Conservation (phyloP, 1,284 basidiomycete species). For the Boletellus sp. region DNA sequence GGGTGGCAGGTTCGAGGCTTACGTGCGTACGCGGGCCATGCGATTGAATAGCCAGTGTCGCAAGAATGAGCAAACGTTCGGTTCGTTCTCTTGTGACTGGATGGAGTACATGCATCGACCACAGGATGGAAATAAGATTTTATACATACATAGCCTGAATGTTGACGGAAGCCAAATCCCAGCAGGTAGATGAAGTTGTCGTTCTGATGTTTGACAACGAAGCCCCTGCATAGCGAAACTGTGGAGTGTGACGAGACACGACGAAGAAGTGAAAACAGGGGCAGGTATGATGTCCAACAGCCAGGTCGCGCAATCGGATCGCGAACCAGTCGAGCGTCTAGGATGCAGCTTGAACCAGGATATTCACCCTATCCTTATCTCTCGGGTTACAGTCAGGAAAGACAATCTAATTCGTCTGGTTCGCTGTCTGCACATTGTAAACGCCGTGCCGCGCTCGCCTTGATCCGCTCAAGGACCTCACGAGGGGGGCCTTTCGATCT, state of each 20-base stretch:
- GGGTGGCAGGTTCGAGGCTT: background rate
- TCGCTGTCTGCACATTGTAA: constrained; percentile 23
- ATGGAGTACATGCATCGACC: too few relatives aligned
- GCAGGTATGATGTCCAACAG: too few relatives aligned
- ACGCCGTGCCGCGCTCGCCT: constrained; percentile 17
- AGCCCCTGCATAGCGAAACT: too few relatives aligned
- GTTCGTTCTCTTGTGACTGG: background rate
- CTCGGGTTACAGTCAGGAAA: constrained; percentile 18
- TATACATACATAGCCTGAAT: too few relatives aligned
- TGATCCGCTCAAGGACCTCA: constrained; percentile 31
- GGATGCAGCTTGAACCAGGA: background rate
- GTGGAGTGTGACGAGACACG: too few relatives aligned
- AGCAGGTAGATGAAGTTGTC: too few relatives aligned
- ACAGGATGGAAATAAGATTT: too few relatives aligned
- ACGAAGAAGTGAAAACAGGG: too few relatives aligned
- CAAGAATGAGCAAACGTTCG: background rate
- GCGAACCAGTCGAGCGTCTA: background rate
- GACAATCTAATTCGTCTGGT: constrained; percentile 33
- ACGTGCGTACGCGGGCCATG: background rate
- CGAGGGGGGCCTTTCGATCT: constrained; percentile 27
- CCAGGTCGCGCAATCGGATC: too few relatives aligned
- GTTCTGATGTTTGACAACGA: too few relatives aligned
- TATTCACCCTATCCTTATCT: too few relatives aligned
- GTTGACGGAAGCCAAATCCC: too few relatives aligned
- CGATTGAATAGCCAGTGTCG: background rate